Evolutionary conservation across 2,329 filamentous ascomycete species (phyloP).

Genomic region (Metarhizium anisopliae): DNA sequence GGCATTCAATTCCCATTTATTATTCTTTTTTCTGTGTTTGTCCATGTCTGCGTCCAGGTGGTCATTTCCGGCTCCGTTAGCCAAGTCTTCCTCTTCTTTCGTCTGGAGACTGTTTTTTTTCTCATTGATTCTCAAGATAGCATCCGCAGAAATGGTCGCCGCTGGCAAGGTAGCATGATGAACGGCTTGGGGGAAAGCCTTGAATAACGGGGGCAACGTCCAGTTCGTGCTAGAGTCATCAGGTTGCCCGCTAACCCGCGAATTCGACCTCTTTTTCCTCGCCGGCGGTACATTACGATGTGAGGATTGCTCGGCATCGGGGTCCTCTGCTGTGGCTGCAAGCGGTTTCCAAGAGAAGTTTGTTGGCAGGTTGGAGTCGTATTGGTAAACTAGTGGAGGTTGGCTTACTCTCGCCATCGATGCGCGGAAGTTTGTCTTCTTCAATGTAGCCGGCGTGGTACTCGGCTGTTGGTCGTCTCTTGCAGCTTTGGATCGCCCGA

Average conservation of each 20-base stretch:
- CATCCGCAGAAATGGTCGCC: constrained; percentile 59
- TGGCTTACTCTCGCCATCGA: constrained; percentile 37
- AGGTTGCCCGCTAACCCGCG: constrained; percentile 10
- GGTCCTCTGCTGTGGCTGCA: constrained; percentile 13
- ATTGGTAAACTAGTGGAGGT: constrained; percentile 28
- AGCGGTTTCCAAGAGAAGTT: constrained; percentile 26
- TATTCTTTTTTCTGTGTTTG: constrained; percentile 35
- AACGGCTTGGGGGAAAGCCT: constrained; percentile 77
- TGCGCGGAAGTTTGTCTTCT: constrained; percentile 31
- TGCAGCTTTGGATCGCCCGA: constrained; percentile 33
- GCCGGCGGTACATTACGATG: constrained; percentile 6
- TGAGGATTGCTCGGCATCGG: constrained; percentile 8
- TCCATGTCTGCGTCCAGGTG: constrained; percentile 19
- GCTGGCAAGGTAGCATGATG: constrained; percentile 64
- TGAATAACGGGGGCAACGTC: constrained; percentile 70
- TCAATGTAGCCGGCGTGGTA: constrained; percentile 20
- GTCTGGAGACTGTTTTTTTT: constrained; percentile 25
- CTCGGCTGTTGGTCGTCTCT: constrained; percentile 24
- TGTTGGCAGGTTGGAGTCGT: constrained; percentile 12
- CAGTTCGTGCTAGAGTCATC: constrained; percentile 36
- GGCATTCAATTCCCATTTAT: constrained; percentile 31
- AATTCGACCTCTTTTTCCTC: constrained; percentile 7
- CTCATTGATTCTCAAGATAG: constrained; percentile 53
- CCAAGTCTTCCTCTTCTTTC: constrained; percentile 9
- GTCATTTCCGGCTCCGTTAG: background rate